These are phyloP conservation scores for Wickerhamiella lipophila DNA, from an alignment of 805 yeast species.

Conservation along the genomic window DNA sequence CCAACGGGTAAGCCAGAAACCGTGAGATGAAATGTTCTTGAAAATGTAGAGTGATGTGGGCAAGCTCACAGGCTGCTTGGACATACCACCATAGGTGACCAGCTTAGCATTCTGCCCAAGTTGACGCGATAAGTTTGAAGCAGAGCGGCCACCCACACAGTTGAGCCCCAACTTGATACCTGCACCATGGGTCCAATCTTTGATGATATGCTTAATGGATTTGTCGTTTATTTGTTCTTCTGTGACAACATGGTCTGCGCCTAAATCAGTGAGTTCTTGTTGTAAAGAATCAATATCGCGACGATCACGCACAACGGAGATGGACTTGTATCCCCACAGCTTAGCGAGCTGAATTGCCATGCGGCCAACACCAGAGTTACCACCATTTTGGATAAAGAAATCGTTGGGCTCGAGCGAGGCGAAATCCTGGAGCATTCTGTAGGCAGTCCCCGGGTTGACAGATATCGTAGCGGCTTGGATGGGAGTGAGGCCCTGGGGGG, in stretches of 20 bases:
- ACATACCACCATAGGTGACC: conserved; percentile 96
- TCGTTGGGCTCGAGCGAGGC: conserved; percentile 49
- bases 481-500: conserved; percentile 29
- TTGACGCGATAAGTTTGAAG: conserved; percentile 73
- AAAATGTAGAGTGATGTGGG: conserved; percentile 85
- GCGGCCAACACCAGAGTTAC: conserved; percentile 88
- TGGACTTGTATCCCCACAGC: conserved; percentile 64
- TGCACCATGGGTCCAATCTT: conserved; percentile 30
- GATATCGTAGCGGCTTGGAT: conserved; percentile 67
- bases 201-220: conserved; percentile 47
- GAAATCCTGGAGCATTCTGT: conserved; percentile 67
- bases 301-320: conserved; percentile 80
- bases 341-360: conserved; percentile 81
- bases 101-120: conserved; percentile 60
- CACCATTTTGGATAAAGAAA: conserved; percentile 95
- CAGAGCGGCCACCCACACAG: conserved; percentile 85
- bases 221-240: conserved; percentile 70
- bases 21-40: conserved; percentile 72
- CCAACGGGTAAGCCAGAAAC: conserved; percentile 70
- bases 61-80: conserved; percentile 82
- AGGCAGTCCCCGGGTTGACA: conserved; percentile 90
- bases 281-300: conserved; percentile 54
- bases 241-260: conserved; percentile 83
- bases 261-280: conserved; percentile 44
- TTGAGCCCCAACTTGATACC: conserved; percentile 72